phyloP scores from a whole-genome alignment of 1,284 basidiomycete genomes.

The Butyriboletus appendiculatus region DNA sequence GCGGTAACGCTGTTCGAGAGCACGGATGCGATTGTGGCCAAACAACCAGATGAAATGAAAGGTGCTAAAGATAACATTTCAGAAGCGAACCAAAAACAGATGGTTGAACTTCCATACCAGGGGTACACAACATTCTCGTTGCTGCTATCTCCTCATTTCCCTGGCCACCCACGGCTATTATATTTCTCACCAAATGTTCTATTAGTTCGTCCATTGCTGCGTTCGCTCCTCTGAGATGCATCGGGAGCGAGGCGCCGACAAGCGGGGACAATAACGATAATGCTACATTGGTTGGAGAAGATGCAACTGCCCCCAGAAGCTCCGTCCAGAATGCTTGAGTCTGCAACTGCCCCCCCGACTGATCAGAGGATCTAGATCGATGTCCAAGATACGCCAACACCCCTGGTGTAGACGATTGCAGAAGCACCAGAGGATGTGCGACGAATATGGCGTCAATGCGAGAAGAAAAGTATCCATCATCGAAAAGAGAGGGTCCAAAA shows the following conservation, averaged over 20 bases:
- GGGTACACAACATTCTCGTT: conserved; percentile 13
- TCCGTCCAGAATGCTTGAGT: conserved; percentile 23
- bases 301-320: conserved; percentile 22
- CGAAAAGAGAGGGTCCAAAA: conserved; percentile 41
- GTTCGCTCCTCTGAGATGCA: conserved; percentile 24
- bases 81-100: background rate
- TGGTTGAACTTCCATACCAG: conserved; percentile 14
- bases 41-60: conserved; percentile 24
- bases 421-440: conserved; percentile 41
- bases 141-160: conserved; percentile 2
- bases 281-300: conserved; percentile 10
- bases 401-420: conserved; percentile 44
- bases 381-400: conserved; percentile 33
- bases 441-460: conserved; percentile 47
- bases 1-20: conserved; percentile 18
- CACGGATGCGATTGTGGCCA: conserved; percentile 15
- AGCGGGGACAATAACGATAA: conserved; percentile 20
- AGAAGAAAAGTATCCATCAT: conserved; percentile 39
- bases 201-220: conserved; percentile 24
- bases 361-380: conserved; percentile 16
- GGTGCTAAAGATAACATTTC: conserved; percentile 11
- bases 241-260: conserved; percentile 12
- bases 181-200: conserved; percentile 13
- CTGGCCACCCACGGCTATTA: background rate
- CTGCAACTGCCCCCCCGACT: conserved; percentile 5